These are phyloP conservation scores for Dalechampia spathulata DNA, from an alignment of 441 rosid genomes.

Conservation along the genomic window DNA sequence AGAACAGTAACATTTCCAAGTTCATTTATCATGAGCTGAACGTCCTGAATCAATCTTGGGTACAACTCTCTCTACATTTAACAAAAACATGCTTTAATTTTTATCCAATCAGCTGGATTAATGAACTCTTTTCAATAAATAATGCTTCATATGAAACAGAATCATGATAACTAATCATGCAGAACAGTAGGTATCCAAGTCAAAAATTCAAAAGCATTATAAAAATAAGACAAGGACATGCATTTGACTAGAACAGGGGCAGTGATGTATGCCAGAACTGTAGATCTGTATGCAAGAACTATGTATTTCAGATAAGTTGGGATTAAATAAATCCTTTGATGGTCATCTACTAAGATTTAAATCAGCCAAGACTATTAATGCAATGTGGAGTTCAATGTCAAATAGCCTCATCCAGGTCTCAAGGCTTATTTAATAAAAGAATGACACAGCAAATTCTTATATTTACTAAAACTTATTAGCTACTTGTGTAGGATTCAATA, in stretches of 20 bases:
- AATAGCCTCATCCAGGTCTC: not conserved
- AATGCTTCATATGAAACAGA: conserved; percentile 16
- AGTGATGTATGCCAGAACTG: not conserved
- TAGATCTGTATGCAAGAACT: too few species aligned
- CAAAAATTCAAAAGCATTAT: not conserved
- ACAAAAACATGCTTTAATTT: conserved; percentile 22
- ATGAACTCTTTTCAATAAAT: not conserved
- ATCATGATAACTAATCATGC: not conserved
- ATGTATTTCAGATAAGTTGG: conserved; percentile 1
- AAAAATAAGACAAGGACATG: not conserved
- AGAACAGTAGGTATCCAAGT: not conserved
- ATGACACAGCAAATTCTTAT: not conserved
- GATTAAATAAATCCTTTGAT: conserved; percentile 1
- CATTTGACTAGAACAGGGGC: not conserved
- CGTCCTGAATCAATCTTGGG: conserved; percentile 92
- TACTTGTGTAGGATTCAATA: not conserved
- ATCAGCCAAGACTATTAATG: conserved; percentile 1
- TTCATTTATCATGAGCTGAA: conserved; percentile 92
- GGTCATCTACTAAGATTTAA: not conserved
- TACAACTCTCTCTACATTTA: conserved; percentile 71
- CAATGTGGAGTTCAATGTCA: not conserved
- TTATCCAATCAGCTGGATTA: conserved; percentile 2
- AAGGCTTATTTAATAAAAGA: not conserved
- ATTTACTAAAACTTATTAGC: not conserved
- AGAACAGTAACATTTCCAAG: conserved; percentile 94